Evolutionary conservation across 1,139 yeast genomes (phyloP), one percentile per base, ranked within the genome.

Genomic region (Candida sojae): DNA sequence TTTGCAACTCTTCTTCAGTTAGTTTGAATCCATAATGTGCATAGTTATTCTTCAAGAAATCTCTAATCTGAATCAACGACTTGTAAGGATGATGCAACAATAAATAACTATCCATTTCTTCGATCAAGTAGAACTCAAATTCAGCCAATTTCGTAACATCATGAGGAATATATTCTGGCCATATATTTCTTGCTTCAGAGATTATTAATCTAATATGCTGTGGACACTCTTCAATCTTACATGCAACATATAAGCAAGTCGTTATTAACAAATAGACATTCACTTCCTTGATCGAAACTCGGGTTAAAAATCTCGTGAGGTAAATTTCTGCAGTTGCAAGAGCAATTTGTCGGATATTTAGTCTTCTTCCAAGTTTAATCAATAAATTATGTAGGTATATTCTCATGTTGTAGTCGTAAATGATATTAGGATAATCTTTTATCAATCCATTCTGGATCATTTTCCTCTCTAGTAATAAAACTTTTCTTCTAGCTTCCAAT

Each of bases 131-230:
- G 64, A 93, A 93, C 68, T 93, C 99, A 68, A 95, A 89, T 62
- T 93, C 99, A 0, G 98, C 97, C n/a, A 93, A 75, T 60, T 88
- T 89, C 36, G 96, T 86, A 23, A 92, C 82, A 63, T 93, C 99
- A 48, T 88, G 91, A 0, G 97, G 96, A 32, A 93, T 86, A 61
- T 84, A 90, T 60, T 92, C 97, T 0, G 98, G 97, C 98, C 99
- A 93, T 43, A 90, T 68, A 41, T 86, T 86, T 45, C 97, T 73
- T 2, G 98, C 96, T 61, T 93, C 98, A 29, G 84, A 77, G 23
- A 89, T 81, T 11, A 93, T 78, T 1, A 92, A 81, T 48, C 97
- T 73, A 8, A 93, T 91, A 62, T 93, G 97, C 62, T 88, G 96
- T 1, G 99, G 98, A 58, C 91, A 86, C 64, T 93, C 99, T 64